Percentiles rank a stretch among this genome's conserved stretches.
phyloP scores from a whole-genome alignment of 2,329 filamentous ascomycete genomes.

The Aspergillus novoparasiticus region DNA sequence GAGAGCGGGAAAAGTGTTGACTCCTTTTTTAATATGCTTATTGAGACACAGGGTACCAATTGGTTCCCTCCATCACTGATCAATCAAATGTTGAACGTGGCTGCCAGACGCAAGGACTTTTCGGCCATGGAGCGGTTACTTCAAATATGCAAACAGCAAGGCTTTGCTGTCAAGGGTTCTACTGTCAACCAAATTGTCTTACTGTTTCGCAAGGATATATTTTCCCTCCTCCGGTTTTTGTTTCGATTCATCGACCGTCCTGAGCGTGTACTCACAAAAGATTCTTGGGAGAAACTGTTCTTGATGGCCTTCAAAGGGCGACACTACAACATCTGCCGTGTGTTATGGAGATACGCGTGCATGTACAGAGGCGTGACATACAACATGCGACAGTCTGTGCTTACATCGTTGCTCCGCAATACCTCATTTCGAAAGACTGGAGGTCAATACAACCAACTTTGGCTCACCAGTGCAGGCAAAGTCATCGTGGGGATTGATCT shows the following conservation, averaged over 20 bases:
- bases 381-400: conserved; percentile 37
- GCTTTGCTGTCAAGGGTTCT: conserved; percentile 28
- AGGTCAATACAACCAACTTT: conserved; percentile 21
- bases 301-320: conserved; percentile 40
- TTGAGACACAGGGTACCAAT: conserved; percentile 34
- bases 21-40: conserved; percentile 42
- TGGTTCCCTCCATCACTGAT: conserved; percentile 42
- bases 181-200: conserved; percentile 34
- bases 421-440: conserved; percentile 11
- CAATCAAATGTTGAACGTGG: conserved; percentile 42
- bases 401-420: conserved; percentile 34
- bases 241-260: conserved; percentile 25
- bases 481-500: conserved; percentile 36
- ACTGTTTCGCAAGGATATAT: conserved; percentile 29
- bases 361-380: conserved; percentile 36
- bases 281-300: conserved; percentile 44
- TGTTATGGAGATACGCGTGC: conserved; percentile 53
- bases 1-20: conserved; percentile 35
- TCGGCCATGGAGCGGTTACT: conserved; percentile 33
- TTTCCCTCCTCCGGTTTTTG: conserved; percentile 26
- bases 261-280: conserved; percentile 20
- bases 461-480: conserved; percentile 32
- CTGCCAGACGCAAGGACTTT: conserved; percentile 28
- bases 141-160: conserved; percentile 31
- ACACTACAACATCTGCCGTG: conserved; percentile 47